phyloP scores from a whole-genome alignment of 441 rosid species.

The Pelargonium australe region DNA sequence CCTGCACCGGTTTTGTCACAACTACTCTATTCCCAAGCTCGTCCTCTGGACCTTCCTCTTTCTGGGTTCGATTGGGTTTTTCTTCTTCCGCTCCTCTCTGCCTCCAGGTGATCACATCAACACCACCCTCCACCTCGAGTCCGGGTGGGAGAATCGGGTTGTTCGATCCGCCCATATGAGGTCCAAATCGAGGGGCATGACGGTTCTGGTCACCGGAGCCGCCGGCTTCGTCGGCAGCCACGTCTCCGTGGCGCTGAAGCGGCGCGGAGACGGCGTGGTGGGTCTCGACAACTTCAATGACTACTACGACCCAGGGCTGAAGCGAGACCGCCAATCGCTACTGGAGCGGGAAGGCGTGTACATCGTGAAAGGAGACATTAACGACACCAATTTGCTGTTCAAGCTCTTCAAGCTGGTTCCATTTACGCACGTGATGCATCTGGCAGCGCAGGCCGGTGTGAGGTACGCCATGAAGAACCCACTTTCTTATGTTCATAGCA shows the following conservation, averaged over 20 bases:
- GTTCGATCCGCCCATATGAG: constrained; percentile 63
- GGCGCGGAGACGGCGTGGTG: constrained; percentile 87
- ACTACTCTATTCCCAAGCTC: constrained; percentile 59
- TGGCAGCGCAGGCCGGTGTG: constrained; percentile 98
- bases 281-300: constrained; percentile 89
- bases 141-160: constrained; percentile 71
- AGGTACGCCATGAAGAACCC: constrained; percentile 98
- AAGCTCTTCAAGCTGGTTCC: constrained; percentile 70
- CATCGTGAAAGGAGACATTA: constrained; percentile 88
- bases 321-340: constrained; percentile 78
- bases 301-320: constrained; percentile 82
- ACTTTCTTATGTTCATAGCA: constrained; percentile 81
- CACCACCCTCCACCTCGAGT: constrained; percentile 70
- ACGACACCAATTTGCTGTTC: constrained; percentile 61
- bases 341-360: constrained; percentile 69
- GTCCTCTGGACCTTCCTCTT: constrained; percentile 72
- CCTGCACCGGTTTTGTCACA: constrained; percentile 54
- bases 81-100: constrained; percentile 66
- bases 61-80: constrained; percentile 58
- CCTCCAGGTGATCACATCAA: constrained; percentile 24
- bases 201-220: constrained; percentile 88
- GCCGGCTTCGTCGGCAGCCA: constrained; percentile 97
- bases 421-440: constrained; percentile 92
- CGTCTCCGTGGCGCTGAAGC: constrained; percentile 75
- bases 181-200: constrained; percentile 47